Conservation (phyloP, 257 asterid genomes). For the Petunia axillaris region DNA sequence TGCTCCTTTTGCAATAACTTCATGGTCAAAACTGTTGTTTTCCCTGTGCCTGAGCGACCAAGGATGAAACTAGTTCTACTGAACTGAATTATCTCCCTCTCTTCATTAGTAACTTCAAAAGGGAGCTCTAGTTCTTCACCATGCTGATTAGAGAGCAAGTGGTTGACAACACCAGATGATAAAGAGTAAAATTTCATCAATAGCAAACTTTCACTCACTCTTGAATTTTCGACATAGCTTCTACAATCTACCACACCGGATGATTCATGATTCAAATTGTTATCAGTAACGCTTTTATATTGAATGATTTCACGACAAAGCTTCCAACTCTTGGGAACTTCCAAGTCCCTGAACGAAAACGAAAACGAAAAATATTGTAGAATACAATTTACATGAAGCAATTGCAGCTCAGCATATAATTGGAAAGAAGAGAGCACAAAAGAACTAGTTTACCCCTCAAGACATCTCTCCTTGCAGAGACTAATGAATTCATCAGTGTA, state of each 20-base stretch:
- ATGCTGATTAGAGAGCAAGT: slow-evolving; percentile 51
- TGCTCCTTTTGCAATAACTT: slow-evolving; percentile 52
- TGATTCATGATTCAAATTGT: slow-evolving; percentile 22
- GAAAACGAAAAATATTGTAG: not conserved
- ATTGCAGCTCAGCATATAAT: not conserved
- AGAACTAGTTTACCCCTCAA: slow-evolving; percentile 50
- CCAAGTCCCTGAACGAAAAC: slow-evolving; percentile 45
- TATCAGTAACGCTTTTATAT: slow-evolving; percentile 36
- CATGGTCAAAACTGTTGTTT: slow-evolving; percentile 58
- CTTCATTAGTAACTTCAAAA: slow-evolving; percentile 74
- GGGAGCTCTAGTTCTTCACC: slow-evolving; percentile 61
- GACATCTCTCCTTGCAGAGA: slow-evolving; percentile 48
- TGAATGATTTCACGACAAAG: slow-evolving; percentile 38
- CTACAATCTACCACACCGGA: slow-evolving; percentile 34
- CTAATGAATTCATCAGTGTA: slow-evolving; percentile 53
- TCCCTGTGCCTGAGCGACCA: slow-evolving; percentile 73
- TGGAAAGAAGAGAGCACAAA: not conserved
- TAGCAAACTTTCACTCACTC: slow-evolving; percentile 69
- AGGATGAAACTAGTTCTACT: slow-evolving; percentile 56
- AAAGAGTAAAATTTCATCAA: slow-evolving; percentile 68
- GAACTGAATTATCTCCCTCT: slow-evolving; percentile 54
- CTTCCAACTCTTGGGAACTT: slow-evolving; percentile 64
- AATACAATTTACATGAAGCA: slow-evolving; percentile 13
- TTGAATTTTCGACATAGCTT: slow-evolving; percentile 55
- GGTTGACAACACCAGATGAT: slow-evolving; percentile 51